phyloP scores from a whole-genome alignment of 495 filamentous ascomycete genomes.

The Xylaria bambusicola region DNA sequence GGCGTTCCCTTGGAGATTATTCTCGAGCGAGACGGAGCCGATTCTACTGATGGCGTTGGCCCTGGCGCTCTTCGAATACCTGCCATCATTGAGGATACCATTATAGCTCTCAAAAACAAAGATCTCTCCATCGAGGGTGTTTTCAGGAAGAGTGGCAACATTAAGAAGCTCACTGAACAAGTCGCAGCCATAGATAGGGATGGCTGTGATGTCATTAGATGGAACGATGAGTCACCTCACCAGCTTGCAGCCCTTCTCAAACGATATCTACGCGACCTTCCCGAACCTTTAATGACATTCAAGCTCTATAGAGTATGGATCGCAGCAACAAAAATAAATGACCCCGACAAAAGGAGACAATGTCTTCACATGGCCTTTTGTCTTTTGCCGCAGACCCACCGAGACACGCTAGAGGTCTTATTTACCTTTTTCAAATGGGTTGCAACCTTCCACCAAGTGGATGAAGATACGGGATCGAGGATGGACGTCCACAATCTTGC shows the following conservation, averaged over 20 bases:
- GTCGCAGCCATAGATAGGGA: conserved; percentile 80
- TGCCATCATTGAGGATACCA: conserved; percentile 84
- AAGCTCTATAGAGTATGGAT: conserved; percentile 93
- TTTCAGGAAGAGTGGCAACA: conserved; percentile 99
- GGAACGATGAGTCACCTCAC: conserved; percentile 82
- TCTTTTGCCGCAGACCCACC: conserved; percentile 86
- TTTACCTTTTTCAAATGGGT: conserved; percentile 98
- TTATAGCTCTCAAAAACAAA: conserved; percentile 95
- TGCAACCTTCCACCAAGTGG: conserved; percentile 93
- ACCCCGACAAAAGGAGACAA: conserved; percentile 78
- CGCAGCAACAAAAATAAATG: conserved; percentile 83
- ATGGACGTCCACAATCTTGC: conserved; percentile 99
- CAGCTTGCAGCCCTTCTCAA: conserved; percentile 94
- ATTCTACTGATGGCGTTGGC: conserved; percentile 93
- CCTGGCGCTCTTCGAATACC: conserved; percentile 87
- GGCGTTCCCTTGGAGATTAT: conserved; percentile 82
- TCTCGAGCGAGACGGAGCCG: conserved; percentile 89
- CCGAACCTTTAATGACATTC: conserved; percentile 91
- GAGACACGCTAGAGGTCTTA: conserved; percentile 91
- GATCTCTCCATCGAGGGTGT: conserved; percentile 99
- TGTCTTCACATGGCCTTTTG: conserved; percentile 92
- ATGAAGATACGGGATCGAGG: conserved; percentile 89
- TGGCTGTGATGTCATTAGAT: conserved; percentile 76
- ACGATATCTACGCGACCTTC: conserved; percentile 92
- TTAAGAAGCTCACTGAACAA: conserved; percentile 82